Evolutionary conservation across 2,329 filamentous ascomycete species (phyloP).

Genomic region (Aspergillus novoparasiticus): DNA sequence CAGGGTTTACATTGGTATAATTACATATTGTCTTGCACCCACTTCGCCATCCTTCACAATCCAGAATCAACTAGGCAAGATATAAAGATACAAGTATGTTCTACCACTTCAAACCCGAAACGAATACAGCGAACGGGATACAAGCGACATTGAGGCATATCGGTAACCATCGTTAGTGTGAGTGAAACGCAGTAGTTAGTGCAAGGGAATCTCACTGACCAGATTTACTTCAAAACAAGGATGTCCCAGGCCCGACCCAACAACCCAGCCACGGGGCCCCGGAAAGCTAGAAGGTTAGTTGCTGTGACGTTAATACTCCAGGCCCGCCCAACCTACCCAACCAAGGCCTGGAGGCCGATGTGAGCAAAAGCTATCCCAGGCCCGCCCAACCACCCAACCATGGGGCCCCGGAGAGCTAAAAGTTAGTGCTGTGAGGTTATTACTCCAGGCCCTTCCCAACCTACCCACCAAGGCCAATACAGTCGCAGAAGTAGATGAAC

Average conservation of each 20-base stretch:
- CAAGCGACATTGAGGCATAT: not conserved
- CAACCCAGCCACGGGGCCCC: conserved; percentile 6
- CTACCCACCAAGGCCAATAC: too few relatives aligned
- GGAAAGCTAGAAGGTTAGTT: not conserved
- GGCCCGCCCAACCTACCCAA: conserved; percentile 4
- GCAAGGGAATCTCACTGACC: not conserved
- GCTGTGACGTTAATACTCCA: not conserved
- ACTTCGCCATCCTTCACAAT: not conserved
- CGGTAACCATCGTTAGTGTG: not conserved
- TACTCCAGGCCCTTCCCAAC: not conserved
- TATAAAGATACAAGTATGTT: not conserved
- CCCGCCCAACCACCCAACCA: conserved; percentile 15
- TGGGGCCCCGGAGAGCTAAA: not conserved
- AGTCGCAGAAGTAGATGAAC: too few relatives aligned
- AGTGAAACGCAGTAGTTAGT: not conserved
- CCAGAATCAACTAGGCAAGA: not conserved
- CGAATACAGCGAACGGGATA: not conserved
- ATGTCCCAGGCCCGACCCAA: conserved; percentile 16
- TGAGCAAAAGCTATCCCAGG: conserved; percentile 2
- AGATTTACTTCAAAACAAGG: not conserved
- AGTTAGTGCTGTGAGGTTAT: not conserved
- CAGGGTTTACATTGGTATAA: not conserved
- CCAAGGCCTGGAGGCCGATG: not conserved
- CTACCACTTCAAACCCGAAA: not conserved
- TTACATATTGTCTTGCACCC: not conserved